A percentile compares a stretch with the other conserved stretches of the same genome.
These are phyloP conservation scores for Coemansia sp. DNA, from an alignment of 192 early-diverging fungal species.

Conservation along the genomic window DNA sequence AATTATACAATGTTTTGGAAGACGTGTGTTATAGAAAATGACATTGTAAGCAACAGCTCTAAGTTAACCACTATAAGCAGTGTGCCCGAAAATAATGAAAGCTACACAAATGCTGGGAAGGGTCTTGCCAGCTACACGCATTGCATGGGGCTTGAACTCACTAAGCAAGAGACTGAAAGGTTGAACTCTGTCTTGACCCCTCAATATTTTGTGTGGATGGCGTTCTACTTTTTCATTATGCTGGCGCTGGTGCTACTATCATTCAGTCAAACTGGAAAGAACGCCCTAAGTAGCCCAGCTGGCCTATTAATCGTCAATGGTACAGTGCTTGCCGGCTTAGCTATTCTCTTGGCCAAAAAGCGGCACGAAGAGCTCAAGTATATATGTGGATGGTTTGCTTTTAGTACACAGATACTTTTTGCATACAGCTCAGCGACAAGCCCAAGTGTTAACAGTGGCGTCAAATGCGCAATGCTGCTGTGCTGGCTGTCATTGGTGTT, in stretches of 20 bases:
- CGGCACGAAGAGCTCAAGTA: neutral
- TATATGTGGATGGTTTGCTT: neutral
- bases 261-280: neutral
- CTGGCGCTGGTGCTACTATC: neutral
- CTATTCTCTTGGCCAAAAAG: neutral
- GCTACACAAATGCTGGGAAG: neutral
- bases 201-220: neutral
- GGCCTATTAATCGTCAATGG: neutral
- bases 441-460: neutral
- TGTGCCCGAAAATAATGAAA: neutral
- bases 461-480: neutral
- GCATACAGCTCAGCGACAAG: neutral
- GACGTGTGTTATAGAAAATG: neutral
- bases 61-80: neutral
- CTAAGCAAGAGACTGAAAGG: neutral
- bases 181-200: neutral
- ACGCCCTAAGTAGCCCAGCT: neutral
- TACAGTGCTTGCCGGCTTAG: neutral
- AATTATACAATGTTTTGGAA: neutral
- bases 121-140: neutral
- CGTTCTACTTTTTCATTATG: neutral
- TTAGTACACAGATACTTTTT: neutral
- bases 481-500: neutral
- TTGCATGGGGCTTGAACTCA: neutral
- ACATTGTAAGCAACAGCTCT: neutral